Evolutionary conservation across 2,329 filamentous ascomycete genomes (phyloP).

Genomic region (Xylaria sp.): DNA sequence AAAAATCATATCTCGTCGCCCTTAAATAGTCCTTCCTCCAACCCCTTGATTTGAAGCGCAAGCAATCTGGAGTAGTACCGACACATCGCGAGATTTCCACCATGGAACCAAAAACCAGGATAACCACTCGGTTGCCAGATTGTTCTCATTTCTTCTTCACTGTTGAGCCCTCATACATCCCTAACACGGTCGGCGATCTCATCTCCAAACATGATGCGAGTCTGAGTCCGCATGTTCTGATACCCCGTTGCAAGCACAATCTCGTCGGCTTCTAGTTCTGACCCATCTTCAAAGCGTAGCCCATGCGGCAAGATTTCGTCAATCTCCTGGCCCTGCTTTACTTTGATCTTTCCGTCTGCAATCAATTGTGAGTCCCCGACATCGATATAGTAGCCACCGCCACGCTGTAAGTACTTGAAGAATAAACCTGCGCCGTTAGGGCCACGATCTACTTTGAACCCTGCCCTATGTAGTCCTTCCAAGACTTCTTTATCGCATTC

Average conservation of each 20-base stretch:
- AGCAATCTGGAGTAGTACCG: slow-evolving; percentile 62
- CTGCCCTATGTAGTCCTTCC: slow-evolving; percentile 56
- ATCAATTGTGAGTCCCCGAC: slow-evolving; percentile 60
- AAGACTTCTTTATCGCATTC: slow-evolving; percentile 47
- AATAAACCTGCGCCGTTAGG: slow-evolving; percentile 59
- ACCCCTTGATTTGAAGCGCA: slow-evolving; percentile 58
- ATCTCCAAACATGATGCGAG: slow-evolving; percentile 66
- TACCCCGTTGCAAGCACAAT: slow-evolving; percentile 62
- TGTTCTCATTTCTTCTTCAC: slow-evolving; percentile 58
- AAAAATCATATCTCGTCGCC: slow-evolving; percentile 12
- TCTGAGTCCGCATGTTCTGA: slow-evolving; percentile 69
- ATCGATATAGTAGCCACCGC: slow-evolving; percentile 66
- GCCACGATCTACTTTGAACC: slow-evolving; percentile 63
- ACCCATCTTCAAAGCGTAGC: slow-evolving; percentile 53
- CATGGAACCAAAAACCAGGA: slow-evolving; percentile 69
- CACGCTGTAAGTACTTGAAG: slow-evolving; percentile 64
- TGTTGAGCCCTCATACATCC: slow-evolving; percentile 67
- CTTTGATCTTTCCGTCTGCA: slow-evolving; percentile 59
- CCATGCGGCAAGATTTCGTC: slow-evolving; percentile 48
- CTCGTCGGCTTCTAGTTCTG: slow-evolving; percentile 57
- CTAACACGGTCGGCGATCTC: slow-evolving; percentile 40
- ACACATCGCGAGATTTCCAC: slow-evolving; percentile 67
- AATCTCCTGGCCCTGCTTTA: slow-evolving; percentile 58
- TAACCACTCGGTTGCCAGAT: slow-evolving; percentile 66
- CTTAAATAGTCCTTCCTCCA: slow-evolving; percentile 36